Evolutionary conservation across 129 eudicot genomes (phyloP).

Genomic region (Pseudognaphalium luteoalbum): DNA sequence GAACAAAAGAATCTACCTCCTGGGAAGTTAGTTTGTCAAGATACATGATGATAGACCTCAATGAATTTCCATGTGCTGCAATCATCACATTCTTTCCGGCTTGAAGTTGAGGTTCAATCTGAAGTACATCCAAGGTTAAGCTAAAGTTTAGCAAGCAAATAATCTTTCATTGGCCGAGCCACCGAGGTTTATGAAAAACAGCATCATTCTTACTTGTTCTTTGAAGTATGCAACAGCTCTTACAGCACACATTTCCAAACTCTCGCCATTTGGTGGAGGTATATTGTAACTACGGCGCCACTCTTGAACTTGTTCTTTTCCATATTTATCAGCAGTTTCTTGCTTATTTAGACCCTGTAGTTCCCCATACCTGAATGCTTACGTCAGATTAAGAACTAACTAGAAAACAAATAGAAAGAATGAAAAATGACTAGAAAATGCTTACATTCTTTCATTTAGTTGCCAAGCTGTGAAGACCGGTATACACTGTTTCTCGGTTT

Average conservation of each 20-base stretch:
- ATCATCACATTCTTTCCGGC: conserved; percentile 2
- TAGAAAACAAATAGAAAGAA: not conserved
- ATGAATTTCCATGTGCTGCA: conserved; percentile 8
- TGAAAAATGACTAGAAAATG: not conserved
- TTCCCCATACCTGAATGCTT: conserved; percentile 70
- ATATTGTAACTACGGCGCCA: conserved; percentile 93
- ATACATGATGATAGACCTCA: conserved; percentile 8
- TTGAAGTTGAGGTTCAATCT: not conserved
- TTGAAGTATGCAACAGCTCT: conserved; percentile 90
- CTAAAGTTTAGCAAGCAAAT: not conserved
- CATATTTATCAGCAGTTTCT: conserved; percentile 90
- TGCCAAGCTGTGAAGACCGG: conserved; percentile 84
- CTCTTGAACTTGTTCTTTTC: conserved; percentile 77
- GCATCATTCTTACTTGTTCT: conserved; percentile 45
- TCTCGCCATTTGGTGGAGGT: conserved; percentile 94
- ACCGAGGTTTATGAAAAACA: not conserved
- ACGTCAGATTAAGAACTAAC: not conserved
- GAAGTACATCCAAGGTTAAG: not conserved
- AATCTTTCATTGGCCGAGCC: not conserved
- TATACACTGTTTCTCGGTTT: conserved; percentile 56
- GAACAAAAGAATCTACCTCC: not conserved
- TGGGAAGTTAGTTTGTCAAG: conserved; percentile 4
- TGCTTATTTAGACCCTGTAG: conserved; percentile 85
- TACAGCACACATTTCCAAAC: conserved; percentile 93
- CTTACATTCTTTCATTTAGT: conserved; percentile 69